These are phyloP conservation scores for Sugiyamaella americana DNA, from an alignment of 805 yeast genomes.

Conservation along the genomic window DNA sequence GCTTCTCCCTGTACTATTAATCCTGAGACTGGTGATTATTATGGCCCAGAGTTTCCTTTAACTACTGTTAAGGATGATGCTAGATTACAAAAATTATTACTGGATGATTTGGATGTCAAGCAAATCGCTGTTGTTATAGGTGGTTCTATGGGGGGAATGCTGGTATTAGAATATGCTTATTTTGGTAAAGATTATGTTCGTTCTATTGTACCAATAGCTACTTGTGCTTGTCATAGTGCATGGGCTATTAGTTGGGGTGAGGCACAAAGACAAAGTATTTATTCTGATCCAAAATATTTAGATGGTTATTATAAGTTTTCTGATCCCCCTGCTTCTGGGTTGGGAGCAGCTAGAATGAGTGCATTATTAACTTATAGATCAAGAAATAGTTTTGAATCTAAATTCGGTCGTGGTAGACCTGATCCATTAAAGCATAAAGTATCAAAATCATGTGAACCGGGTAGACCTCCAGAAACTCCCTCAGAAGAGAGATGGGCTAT, in stretches of 20 bases:
- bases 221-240: constrained; percentile 90
- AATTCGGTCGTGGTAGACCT: constrained; percentile 83
- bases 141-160: constrained; percentile 99
- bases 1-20: constrained; percentile 86
- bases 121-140: constrained; percentile 83
- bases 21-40: constrained; percentile 64
- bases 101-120: constrained; percentile 75
- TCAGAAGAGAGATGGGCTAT: constrained; percentile 74
- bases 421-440: constrained; percentile 38
- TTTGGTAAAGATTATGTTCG: constrained; percentile 63
- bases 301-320: constrained; percentile 79
- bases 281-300: constrained; percentile 86
- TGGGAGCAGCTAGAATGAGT: constrained; percentile 96
- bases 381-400: constrained; percentile 81
- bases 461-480: constrained; percentile 34
- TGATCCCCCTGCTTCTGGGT: constrained; percentile 80
- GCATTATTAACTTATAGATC: constrained; percentile 91
- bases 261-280: constrained; percentile 93
- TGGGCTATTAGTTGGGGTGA: constrained; percentile 99
- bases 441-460: constrained; percentile 20
- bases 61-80: constrained; percentile 94
- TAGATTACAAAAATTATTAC: constrained; percentile 62
- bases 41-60: constrained; percentile 93
- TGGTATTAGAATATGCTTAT: constrained; percentile 81
- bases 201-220: constrained; percentile 76